Evolutionary conservation across 2,329 filamentous ascomycete genomes (phyloP), one percentile per base, ranked within the genome.

Genomic region (Plenodomus biglobosus): DNA sequence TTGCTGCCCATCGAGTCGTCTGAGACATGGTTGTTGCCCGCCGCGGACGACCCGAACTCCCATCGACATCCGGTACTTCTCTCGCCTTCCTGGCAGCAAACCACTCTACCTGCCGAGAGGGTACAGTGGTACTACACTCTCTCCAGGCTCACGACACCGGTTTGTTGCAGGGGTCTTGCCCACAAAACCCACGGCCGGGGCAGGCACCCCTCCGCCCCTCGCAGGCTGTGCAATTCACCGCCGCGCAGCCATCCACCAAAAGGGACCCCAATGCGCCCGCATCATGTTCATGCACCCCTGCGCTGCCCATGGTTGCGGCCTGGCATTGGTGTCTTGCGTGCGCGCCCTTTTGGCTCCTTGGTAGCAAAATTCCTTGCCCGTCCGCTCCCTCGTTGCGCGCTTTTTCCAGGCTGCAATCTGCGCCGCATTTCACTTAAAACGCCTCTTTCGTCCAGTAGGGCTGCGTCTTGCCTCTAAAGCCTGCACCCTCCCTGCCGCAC

Each of bases 201-300:
- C 65, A 52, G 40, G 41, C 40, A 21, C 30, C 44, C 42, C 49
- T 41, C 53, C 43, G 52, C 56, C 40, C n/a, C n/a, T n/a, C 35
- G 53, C 55, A 50, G 67, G 66, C 67, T 68, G 66, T 70, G 67
- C 66, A 59, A 58, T 64, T 64, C 64, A 64, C 57, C 55, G 48
- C 57, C 58, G 53, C 53, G 44, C 57, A 53, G 47, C 48, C 52
- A 44, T 51, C 7, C 7, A 32, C 40, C 37, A 42, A 38, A 51
- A n/a, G 38, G 52, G 63, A 58, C 61, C 62, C 61, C 57, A 57
- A 49, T 42, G 42, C 53, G 49, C 52, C 55, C 57, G 46, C 52
- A 50, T 59, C 49, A 56, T 53, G 48, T 58, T 57, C 53, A 61
- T 59, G 56, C 58, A 53, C 52, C 53, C 46, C 44, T 48, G 51